Percentiles rank a stretch among this genome's conserved stretches.
Conservation (phyloP, 371 early-diverging fungal species). For the Mortierella sp. region DNA sequence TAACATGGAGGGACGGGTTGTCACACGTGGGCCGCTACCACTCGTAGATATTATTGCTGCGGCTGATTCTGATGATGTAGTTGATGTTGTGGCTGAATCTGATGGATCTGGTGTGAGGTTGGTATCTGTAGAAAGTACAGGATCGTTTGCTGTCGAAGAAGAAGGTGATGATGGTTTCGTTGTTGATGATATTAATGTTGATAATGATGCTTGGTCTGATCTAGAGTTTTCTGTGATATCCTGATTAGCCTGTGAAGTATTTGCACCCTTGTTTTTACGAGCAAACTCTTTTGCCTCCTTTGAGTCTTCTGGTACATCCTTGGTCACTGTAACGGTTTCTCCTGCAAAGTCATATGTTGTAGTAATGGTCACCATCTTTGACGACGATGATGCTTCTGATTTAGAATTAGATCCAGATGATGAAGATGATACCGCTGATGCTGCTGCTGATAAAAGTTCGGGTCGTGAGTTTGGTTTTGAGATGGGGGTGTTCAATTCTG, state of each 20-base stretch:
- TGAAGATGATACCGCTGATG: background rate
- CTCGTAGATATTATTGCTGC: slow-evolving; percentile 1
- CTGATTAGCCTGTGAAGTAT: background rate
- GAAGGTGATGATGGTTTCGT: background rate
- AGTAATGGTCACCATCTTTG: slow-evolving; percentile 57
- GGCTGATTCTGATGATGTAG: background rate
- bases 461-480: slow-evolving; percentile 19
- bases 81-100: slow-evolving; percentile 1
- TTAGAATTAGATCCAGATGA: background rate
- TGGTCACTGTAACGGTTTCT: slow-evolving; percentile 56
- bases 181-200: background rate
- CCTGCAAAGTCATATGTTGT: slow-evolving; percentile 60
- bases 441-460: slow-evolving; percentile 14
- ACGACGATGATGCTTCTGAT: background rate
- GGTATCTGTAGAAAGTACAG: slow-evolving; percentile 9
- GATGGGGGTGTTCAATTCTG: slow-evolving; percentile 54
- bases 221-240: background rate
- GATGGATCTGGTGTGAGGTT: background rate
- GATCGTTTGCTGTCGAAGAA: slow-evolving; percentile 10
- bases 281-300: slow-evolving; percentile 51
- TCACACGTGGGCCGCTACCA: slow-evolving; percentile 4
- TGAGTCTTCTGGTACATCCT: slow-evolving; percentile 56
- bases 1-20: slow-evolving; percentile 32
- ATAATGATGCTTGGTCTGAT: background rate
- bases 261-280: slow-evolving; percentile 18